Evolutionary conservation across 108 stramenopile species (phyloP), one percentile per base, ranked within the genome.

Genomic region (Heterococcus sp.): DNA sequence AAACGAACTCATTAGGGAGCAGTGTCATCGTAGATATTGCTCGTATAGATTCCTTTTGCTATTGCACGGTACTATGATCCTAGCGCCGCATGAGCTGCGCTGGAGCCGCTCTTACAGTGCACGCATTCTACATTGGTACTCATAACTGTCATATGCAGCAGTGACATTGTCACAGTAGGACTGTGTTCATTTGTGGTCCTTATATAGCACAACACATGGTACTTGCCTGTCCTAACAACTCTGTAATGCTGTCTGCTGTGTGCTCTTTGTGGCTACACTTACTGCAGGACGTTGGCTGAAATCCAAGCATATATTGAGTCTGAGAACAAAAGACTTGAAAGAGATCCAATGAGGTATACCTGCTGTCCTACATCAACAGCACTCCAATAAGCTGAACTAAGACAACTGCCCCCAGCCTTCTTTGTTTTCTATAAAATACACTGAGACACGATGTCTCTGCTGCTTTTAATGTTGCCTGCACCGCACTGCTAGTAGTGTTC

Each of bases 301-400:
- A 91, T 92, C 69, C 92, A 93, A 87, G 88, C 90, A 8, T 95
- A 93, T 82, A 94, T 95, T 72, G 95, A 95, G 79, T 78, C 88
- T 26, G 95, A 95, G 87, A 95, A 95, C 85, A 66, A 75, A 14
- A 84, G 95, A 31, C 77, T 95, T 35, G 95, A 95, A 87, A 86
- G 84, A 58, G 95, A 95, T 87, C 91, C 92, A 0, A 77, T 93
- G 37, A 82, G 95, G 46, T 58, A 58, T 58, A 21, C 21, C 8
- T 58, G 46, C 14, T 21, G 21, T 58, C 14, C 46, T 58, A 14
- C 21, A 21, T 58, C 46, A 58, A 21, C n/a, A 58, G 46, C 8
- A 58, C 46, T 58, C 46, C 8, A 58, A 14, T 21, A 21, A 8
- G 21, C 46, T 58, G 46, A 21, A 8, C 21, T 21, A 14, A 21